Evolutionary conservation across 352 stramenopile genomes (phyloP).

Genomic region (Blastocystis sp.): DNA sequence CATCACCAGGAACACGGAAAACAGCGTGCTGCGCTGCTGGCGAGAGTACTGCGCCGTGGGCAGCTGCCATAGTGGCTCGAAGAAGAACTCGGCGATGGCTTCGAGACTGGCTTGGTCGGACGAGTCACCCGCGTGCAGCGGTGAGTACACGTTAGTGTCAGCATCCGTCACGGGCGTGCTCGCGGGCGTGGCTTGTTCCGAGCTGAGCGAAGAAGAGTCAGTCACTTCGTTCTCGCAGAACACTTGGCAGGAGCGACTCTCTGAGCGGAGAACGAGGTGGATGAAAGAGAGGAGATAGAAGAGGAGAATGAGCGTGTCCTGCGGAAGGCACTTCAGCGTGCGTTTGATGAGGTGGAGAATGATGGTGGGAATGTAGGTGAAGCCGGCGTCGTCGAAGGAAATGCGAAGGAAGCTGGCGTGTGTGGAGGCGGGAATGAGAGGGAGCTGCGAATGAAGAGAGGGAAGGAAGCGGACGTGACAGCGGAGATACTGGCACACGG

Average conservation of each 20-base stretch:
- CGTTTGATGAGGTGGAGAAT: conserved; percentile 32
- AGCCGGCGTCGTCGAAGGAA: conserved; percentile 2
- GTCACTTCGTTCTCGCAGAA: conserved; percentile 9
- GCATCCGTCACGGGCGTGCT: background rate
- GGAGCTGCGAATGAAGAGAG: background rate
- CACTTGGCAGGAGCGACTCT: background rate
- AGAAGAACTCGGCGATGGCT: conserved; percentile 29
- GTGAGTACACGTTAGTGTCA: background rate
- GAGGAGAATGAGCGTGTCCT: background rate
- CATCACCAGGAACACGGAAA: conserved; percentile 35
- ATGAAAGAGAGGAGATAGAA: conserved; percentile 62
- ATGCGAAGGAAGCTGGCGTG: conserved; percentile 32
- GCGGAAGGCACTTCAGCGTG: background rate
- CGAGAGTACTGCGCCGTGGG: background rate
- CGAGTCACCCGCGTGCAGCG: background rate
- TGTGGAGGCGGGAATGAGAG: background rate
- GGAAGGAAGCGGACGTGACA: background rate
- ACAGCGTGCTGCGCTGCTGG: conserved; percentile 14
- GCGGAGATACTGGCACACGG: background rate
- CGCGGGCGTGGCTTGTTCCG: no score
- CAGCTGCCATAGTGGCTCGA: background rate
- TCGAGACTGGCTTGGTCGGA: background rate
- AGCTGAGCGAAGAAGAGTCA: background rate
- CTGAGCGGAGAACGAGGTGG: conserved; percentile 2
- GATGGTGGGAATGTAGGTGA: conserved; percentile 43